phyloP scores from a whole-genome alignment of 768 basidiomycete genomes.

The Podaxis sp. region DNA sequence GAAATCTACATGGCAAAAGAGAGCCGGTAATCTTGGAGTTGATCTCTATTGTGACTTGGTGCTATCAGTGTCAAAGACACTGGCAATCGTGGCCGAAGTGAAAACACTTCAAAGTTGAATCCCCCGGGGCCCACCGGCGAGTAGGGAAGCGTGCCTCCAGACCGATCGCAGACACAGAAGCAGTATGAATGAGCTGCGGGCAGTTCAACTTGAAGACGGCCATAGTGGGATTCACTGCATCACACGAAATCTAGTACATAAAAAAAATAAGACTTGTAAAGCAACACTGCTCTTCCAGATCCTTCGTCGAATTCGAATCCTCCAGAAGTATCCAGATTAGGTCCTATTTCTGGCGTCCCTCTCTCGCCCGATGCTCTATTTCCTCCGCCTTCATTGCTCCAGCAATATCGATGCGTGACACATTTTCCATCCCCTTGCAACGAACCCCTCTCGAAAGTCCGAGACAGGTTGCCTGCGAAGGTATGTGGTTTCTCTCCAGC shows the following conservation, averaged over 20 bases:
- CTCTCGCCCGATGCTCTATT: not conserved
- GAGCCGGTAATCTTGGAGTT: no score
- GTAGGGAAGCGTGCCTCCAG: no score
- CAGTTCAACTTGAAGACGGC: no score
- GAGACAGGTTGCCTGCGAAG: not conserved
- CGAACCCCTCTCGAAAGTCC: not conserved
- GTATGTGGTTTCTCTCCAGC: not conserved
- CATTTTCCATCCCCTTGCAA: not conserved
- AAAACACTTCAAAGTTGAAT: no score
- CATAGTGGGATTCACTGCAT: not conserved
- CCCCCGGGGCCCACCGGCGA: no score
- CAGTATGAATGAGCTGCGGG: no score
- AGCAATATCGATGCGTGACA: not conserved
- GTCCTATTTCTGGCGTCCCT: not conserved
- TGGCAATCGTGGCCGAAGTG: no score
- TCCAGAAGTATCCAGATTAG: not conserved
- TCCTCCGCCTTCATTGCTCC: not conserved
- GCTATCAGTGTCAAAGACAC: no score
- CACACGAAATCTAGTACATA: not conserved
- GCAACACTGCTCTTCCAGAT: not conserved
- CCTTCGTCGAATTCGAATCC: not conserved
- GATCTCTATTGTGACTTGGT: no score
- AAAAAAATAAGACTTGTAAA: not conserved
- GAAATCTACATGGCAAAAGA: no score
- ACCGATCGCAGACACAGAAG: no score